Evolutionary conservation across 1,139 yeast genomes (phyloP), one percentile per base, ranked within the genome.

Genomic region (Pichia kudriavzevii): DNA sequence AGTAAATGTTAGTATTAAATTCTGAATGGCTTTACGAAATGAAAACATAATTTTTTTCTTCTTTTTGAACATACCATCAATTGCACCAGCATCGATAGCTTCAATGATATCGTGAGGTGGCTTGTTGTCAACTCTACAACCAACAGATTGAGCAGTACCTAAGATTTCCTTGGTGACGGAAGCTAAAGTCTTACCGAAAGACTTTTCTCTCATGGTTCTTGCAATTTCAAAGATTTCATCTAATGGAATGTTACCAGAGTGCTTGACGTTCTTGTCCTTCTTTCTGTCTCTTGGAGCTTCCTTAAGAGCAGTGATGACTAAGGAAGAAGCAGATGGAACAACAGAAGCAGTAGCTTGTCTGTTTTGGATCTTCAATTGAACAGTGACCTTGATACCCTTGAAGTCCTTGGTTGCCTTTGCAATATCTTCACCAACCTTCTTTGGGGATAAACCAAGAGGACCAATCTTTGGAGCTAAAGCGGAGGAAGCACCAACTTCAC

Each of bases 281-380:
- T 91, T 91, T 79, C 96, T 82, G 81, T 91, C 99, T 84, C 99
- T 88, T 66, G 95, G 95, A 60, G 99, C 88, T 77, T 91, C 99
- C 81, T 91, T 91, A 66, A 91, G 80, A 59, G 99, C 99, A 67
- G 95, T 85, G 71, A 91, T 91, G 67, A 91, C 96, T 64, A 91
- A 81, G 56, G 98, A 88, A 45, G 98, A 91, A 57, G 99, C 99
- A 66, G 97, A 80, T 72, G 99, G 99, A 48, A 93, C 99, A 66
- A 91, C 97, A 49, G 97, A 87, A 59, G 94, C 95, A 56, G 83
- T 74, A 60, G 99, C 99, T 76, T 91, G 99, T 82, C 99, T 88
- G 94, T 91, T 91, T 78, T 91, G 99, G 65, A 91, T 88, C 69
- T 81, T 91, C 71, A 93, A 81, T 75, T 85, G 94, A 53, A 93